These are phyloP conservation scores for Citrus inodora DNA, from an alignment of 345 rosid species.

Conservation along the genomic window DNA sequence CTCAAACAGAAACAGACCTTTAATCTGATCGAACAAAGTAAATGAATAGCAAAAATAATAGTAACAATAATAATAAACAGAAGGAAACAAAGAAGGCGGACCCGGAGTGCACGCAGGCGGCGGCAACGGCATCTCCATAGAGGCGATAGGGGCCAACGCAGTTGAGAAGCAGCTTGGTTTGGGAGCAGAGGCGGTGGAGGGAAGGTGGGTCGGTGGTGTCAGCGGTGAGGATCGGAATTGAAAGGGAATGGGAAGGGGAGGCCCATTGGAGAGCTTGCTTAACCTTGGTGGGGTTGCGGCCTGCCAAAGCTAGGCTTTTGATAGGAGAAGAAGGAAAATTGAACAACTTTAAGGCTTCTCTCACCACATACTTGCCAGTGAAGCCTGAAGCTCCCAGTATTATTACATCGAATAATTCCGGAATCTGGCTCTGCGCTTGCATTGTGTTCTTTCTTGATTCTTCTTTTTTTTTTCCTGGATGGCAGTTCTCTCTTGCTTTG, in stretches of 20 bases:
- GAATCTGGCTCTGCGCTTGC: conserved; percentile 16
- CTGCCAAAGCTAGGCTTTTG: conserved; percentile 71
- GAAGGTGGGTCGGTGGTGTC: conserved; percentile 73
- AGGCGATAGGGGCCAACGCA: conserved; percentile 88
- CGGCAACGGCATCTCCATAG: conserved; percentile 73
- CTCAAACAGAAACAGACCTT: neutral
- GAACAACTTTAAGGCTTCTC: conserved; percentile 73
- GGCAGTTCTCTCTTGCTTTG: too few species aligned
- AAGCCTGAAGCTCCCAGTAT: conserved; percentile 82
- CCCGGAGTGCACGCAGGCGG: conserved; percentile 82
- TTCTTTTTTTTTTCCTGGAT: too few species aligned
- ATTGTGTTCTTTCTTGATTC: neutral
- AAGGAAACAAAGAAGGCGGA: conserved; percentile 8
- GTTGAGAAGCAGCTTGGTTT: conserved; percentile 69
- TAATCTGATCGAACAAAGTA: neutral
- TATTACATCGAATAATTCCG: conserved; percentile 48
- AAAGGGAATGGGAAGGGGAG: conserved; percentile 50
- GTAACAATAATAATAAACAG: too few species aligned
- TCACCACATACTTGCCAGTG: conserved; percentile 69
- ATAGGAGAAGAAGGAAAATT: conserved; percentile 56
- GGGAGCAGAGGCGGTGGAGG: conserved; percentile 61
- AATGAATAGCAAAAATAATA: neutral
- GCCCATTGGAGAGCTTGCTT: conserved; percentile 71
- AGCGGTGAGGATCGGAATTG: conserved; percentile 59
- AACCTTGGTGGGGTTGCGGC: conserved; percentile 63